A percentile compares a stretch with the other conserved stretches of the same genome.
Conservation (phyloP, 1,284 basidiomycete species). For the Boletus smithii region DNA sequence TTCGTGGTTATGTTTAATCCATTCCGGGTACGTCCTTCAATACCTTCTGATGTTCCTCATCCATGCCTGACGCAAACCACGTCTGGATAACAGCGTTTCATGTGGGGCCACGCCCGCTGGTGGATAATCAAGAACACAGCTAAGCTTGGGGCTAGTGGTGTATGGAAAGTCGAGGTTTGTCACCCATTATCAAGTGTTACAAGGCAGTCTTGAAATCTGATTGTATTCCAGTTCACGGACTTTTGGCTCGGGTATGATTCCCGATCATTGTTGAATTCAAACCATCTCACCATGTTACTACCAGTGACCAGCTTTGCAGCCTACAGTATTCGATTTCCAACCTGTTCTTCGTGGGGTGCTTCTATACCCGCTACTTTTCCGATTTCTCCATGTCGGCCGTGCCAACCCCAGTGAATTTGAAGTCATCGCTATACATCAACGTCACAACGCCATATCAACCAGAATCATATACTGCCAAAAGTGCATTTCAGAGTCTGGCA, state of each 20-base stretch:
- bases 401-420: background rate
- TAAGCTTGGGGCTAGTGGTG: constrained; percentile 67
- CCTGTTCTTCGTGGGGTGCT: constrained; percentile 70
- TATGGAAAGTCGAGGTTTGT: constrained; percentile 71
- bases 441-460: background rate
- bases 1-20: constrained; percentile 72
- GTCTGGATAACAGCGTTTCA: constrained; percentile 11
- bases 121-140: constrained; percentile 73
- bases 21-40: constrained; percentile 54
- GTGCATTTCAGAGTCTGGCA: background rate
- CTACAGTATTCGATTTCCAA: constrained; percentile 71
- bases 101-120: constrained; percentile 48
- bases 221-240: constrained; percentile 57
- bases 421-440: background rate
- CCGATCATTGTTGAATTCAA: constrained; percentile 18
- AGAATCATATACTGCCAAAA: background rate
- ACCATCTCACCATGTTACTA: constrained; percentile 10
- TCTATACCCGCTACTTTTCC: constrained; percentile 44
- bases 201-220: background rate
- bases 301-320: constrained; percentile 80
- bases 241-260: constrained; percentile 73
- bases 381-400: background rate
- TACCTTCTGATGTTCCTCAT: background rate
- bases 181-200: background rate
- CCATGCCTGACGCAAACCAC: background rate